phyloP scores from a whole-genome alignment of 1,284 basidiomycete genomes.

The Apiotrichum brassicae region DNA sequence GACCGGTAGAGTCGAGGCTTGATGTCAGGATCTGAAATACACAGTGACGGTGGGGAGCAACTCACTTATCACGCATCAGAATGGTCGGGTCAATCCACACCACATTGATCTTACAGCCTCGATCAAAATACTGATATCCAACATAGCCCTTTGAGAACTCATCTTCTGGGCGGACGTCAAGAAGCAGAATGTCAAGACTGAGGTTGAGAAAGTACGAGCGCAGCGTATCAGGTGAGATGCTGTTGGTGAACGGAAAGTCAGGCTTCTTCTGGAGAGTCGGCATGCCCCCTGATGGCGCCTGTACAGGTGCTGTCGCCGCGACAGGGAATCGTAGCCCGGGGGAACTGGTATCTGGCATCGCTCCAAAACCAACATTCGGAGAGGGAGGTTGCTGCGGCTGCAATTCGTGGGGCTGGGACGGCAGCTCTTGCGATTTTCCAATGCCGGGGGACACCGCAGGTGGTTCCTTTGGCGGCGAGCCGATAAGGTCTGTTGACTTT shows the following conservation, averaged over 20 bases:
- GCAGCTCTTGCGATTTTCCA: too few species aligned
- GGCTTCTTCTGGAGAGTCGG: conserved; percentile 25
- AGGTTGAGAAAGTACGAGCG: conserved; percentile 55
- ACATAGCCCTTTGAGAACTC: conserved; percentile 73
- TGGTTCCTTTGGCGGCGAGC: too few species aligned
- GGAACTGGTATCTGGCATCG: too few species aligned
- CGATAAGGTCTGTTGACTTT: background rate
- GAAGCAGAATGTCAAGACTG: conserved; percentile 62
- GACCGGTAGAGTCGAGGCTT: conserved; percentile 58
- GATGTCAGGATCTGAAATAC: background rate
- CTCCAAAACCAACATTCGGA: too few species aligned
- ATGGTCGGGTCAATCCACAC: conserved; percentile 83
- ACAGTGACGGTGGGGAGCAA: conserved; percentile 12
- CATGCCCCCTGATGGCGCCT: background rate
- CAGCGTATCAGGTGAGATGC: conserved; percentile 59
- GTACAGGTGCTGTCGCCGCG: background rate
- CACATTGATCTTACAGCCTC: conserved; percentile 49
- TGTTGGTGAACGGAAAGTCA: conserved; percentile 55
- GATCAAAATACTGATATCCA: conserved; percentile 48
- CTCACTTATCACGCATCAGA: conserved; percentile 62
- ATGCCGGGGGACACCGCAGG: too few species aligned
- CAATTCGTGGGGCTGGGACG: too few species aligned
- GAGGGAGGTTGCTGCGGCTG: too few species aligned
- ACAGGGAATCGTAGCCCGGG: too few species aligned
- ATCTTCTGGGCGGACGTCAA: conserved; percentile 73